These are phyloP conservation scores for Neurospora sp. DNA, from an alignment of 495 filamentous ascomycete species.

Conservation along the genomic window DNA sequence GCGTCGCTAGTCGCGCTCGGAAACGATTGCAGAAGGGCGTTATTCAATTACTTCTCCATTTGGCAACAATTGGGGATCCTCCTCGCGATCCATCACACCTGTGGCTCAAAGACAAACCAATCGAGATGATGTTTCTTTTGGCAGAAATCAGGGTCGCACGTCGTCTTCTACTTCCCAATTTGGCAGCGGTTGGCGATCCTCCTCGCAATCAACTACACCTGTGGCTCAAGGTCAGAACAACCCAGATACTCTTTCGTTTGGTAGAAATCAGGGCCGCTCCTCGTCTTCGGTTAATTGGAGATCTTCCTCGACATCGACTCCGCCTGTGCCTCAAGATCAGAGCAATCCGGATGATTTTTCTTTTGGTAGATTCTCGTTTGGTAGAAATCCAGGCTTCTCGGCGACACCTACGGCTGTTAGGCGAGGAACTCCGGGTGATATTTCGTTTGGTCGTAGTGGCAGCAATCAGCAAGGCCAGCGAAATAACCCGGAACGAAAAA, in stretches of 20 bases:
- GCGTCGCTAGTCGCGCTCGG: not conserved
- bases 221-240: not conserved
- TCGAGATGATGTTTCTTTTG: not conserved
- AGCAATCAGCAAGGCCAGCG: not conserved
- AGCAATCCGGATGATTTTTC: not conserved
- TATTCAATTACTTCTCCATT: not conserved
- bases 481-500: not conserved
- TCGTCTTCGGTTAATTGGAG: not conserved
- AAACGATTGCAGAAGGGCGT: not conserved
- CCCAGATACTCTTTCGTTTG: not conserved
- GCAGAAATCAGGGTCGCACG: not conserved
- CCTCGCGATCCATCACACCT: not conserved
- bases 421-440: not conserved
- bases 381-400: not conserved
- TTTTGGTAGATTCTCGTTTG: not conserved
- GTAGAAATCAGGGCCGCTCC: not conserved
- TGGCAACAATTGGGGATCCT: not conserved
- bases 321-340: not conserved
- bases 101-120: not conserved
- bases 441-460: not conserved
- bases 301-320: not conserved
- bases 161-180: not conserved
- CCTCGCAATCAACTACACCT: not conserved
- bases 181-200: not conserved
- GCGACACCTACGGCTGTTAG: not conserved